Conservation (phyloP, 2,329 filamentous ascomycete species). For the Stromatinia cepivora region DNA sequence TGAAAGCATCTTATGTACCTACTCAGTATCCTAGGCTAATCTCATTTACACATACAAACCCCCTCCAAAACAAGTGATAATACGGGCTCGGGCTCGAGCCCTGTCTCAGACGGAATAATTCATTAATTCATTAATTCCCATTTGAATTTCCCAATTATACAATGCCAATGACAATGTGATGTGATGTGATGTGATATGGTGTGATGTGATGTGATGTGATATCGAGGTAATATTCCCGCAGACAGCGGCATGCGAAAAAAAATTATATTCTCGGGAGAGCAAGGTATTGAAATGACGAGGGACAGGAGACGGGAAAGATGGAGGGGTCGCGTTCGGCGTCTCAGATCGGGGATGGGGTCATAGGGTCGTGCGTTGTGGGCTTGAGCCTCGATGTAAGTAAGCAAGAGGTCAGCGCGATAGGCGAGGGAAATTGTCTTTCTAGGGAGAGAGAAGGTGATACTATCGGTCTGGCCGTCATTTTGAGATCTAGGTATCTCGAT, state of each 20-base stretch:
- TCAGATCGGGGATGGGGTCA: background rate
- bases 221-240: slow-evolving; percentile 2
- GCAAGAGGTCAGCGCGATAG: background rate
- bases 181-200: too few species aligned
- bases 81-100: background rate
- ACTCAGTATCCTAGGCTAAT: background rate
- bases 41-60: too few species aligned
- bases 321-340: background rate
- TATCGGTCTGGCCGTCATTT: background rate
- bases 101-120: background rate
- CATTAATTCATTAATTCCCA: background rate
- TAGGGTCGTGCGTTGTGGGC: background rate
- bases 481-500: background rate
- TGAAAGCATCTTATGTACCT: background rate
- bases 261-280: background rate
- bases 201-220: background rate
- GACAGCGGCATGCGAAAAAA: background rate
- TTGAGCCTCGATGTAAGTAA: background rate
- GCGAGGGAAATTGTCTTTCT: background rate
- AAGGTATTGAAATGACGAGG: background rate
- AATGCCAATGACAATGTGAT: background rate
- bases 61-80: background rate
- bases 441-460: background rate
- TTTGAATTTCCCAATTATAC: too few species aligned
- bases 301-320: background rate